Percentiles rank a stretch among this genome's conserved stretches.
These are phyloP conservation scores for Penicillium egyptiacum DNA, from an alignment of 495 filamentous ascomycete genomes.

Conservation along the genomic window DNA sequence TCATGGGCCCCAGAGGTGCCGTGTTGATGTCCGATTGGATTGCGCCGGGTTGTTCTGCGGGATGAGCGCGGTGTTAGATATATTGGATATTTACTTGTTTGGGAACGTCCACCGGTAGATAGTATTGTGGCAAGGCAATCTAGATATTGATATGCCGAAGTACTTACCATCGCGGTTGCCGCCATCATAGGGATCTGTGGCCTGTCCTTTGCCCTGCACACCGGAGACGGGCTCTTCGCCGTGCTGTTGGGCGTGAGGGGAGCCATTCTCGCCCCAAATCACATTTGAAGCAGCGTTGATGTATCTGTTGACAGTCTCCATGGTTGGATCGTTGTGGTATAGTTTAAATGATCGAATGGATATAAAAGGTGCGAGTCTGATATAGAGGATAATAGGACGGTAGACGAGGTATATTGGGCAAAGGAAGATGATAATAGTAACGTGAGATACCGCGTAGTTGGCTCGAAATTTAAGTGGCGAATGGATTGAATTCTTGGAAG, in stretches of 20 bases:
- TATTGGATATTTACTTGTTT: background rate
- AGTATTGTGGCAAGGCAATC: too few species aligned
- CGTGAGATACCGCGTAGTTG: background rate
- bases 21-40: conserved; percentile 28
- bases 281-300: conserved; percentile 37
- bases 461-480: background rate
- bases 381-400: background rate
- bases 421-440: background rate
- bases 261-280: conserved; percentile 34
- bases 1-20: conserved; percentile 18
- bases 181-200: conserved; percentile 45
- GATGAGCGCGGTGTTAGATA: background rate
- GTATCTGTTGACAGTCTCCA: conserved; percentile 42
- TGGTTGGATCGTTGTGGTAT: conserved; percentile 15
- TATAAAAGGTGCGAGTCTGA: background rate
- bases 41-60: conserved; percentile 38
- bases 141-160: background rate
- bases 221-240: conserved; percentile 46
- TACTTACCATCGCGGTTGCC: conserved; percentile 45
- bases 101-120: too few species aligned
- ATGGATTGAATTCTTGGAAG: background rate
- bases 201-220: conserved; percentile 37
- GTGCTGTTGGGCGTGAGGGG: conserved; percentile 17
- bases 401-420: background rate
- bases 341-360: background rate